phyloP scores from a whole-genome alignment of 805 yeast genomes.

The Yarrowia phangngaensis region DNA sequence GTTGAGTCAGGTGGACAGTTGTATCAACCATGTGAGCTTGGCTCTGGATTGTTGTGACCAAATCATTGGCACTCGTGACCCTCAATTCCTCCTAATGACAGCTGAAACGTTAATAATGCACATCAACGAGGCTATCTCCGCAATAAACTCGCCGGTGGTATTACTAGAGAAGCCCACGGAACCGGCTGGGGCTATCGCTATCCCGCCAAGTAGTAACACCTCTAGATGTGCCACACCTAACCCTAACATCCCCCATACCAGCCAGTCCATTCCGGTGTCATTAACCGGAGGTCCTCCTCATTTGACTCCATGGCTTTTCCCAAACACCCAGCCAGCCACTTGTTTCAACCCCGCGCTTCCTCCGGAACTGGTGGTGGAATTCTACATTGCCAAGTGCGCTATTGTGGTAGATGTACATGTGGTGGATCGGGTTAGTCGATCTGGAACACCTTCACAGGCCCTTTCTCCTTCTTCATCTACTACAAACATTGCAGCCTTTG shows the following conservation, averaged over 20 bases:
- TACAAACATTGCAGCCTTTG: conserved; percentile 7
- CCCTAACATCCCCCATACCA: conserved; percentile 17
- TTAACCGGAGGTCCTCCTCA: conserved; percentile 1
- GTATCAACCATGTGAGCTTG: conserved; percentile 14
- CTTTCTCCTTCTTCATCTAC: conserved; percentile 6
- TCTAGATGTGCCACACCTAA: conserved; percentile 10
- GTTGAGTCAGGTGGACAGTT: conserved; percentile 13
- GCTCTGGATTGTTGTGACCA: conserved; percentile 13
- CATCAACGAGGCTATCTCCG: conserved; percentile 12
- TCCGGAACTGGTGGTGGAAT: conserved; percentile 21
- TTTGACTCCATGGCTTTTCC: conserved; percentile 13
- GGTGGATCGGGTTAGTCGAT: conserved; percentile 3
- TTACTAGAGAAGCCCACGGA: conserved; percentile 7
- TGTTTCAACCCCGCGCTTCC: conserved; percentile 18
- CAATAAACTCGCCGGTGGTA: conserved; percentile 20
- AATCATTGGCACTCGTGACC: not conserved
- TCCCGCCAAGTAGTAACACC: not conserved
- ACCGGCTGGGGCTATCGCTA: conserved; percentile 13
- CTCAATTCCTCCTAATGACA: not conserved
- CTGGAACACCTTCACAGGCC: conserved; percentile 9
- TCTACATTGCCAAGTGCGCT: conserved; percentile 24
- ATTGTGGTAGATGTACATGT: conserved; percentile 20
- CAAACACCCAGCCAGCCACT: conserved; percentile 12
- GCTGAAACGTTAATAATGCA: conserved; percentile 8
- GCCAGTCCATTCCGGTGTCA: conserved; percentile 8